Percentiles rank a stretch among this genome's conserved stretches.
Evolutionary conservation across 1,284 basidiomycete genomes (phyloP).

Genomic region (Sporisorium iseilematis-ciliati): DNA sequence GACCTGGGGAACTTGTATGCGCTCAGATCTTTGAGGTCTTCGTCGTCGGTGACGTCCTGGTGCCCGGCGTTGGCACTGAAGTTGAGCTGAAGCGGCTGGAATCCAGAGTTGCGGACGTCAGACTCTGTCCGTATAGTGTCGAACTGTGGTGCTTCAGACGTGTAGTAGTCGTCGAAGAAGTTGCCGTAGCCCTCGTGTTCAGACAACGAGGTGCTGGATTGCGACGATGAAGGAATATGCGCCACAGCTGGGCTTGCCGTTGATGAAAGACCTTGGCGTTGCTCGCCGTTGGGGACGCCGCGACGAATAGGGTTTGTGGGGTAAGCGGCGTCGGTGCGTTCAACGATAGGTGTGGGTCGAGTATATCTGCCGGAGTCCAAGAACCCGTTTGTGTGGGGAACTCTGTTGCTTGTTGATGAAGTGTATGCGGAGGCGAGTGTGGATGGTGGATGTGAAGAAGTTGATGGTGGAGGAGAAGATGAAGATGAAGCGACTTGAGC

Average conservation of each 20-base stretch:
- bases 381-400: background rate
- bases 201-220: background rate
- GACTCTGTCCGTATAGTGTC: background rate
- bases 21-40: conserved; percentile 27
- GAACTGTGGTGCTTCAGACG: background rate
- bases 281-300: background rate
- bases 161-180: conserved; percentile 26
- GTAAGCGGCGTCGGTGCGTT: conserved; percentile 3
- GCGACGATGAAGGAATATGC: background rate
- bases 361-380: background rate
- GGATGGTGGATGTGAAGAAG: conserved; percentile 1
- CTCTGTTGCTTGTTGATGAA: background rate
- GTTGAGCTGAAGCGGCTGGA: background rate
- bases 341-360: background rate
- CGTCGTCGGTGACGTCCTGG: conserved; percentile 6
- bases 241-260: background rate
- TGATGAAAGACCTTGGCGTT: background rate
- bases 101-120: background rate
- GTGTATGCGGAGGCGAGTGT: background rate
- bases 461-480: conserved; percentile 8
- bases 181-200: conserved; percentile 14
- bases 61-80: background rate
- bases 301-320: background rate
- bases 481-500: background rate
- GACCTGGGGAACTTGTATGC: conserved; percentile 19